Evolutionary conservation across 2,329 filamentous ascomycete genomes (phyloP).

Genomic region (Chlorencoelia australis): DNA sequence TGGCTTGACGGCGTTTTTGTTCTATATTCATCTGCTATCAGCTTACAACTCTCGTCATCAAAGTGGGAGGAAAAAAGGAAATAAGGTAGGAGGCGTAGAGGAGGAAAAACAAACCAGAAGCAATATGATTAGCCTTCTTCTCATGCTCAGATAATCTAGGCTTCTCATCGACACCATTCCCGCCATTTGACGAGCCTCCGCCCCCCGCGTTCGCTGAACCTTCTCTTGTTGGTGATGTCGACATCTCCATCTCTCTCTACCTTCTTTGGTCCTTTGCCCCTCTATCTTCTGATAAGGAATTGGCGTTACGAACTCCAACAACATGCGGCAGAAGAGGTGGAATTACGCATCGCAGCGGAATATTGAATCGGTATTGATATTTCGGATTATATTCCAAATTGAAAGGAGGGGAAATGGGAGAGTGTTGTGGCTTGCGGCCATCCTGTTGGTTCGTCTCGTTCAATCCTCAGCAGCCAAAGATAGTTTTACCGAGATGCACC

Average conservation of each 20-base stretch:
- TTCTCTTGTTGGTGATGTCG: conserved; percentile 18
- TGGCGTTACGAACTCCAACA: too few relatives aligned
- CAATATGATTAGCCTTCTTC: conserved; percentile 67
- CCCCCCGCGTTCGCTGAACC: conserved; percentile 21
- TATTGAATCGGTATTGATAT: too few relatives aligned
- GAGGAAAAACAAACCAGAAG: conserved; percentile 34
- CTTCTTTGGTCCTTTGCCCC: too few relatives aligned
- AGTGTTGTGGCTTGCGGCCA: too few relatives aligned
- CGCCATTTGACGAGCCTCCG: conserved; percentile 18
- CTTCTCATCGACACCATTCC: conserved; percentile 35
- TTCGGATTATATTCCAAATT: too few relatives aligned
- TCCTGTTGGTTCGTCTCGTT: too few relatives aligned
- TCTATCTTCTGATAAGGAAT: too few relatives aligned
- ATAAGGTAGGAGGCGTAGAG: not conserved
- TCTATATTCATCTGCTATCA: conserved; percentile 28
- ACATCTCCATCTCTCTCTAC: conserved; percentile 9
- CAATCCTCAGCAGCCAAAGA: too few relatives aligned
- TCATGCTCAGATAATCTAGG: conserved; percentile 58
- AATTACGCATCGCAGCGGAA: too few relatives aligned
- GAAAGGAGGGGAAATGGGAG: too few relatives aligned
- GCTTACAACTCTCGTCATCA: not conserved
- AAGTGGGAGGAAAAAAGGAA: not conserved
- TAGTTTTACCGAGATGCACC: too few relatives aligned
- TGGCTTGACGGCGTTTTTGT: conserved; percentile 39
- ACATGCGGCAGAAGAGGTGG: too few relatives aligned